These are phyloP conservation scores for Cyclanthera cordifolia DNA, from an alignment of 306 rosid species.

Conservation along the genomic window DNA sequence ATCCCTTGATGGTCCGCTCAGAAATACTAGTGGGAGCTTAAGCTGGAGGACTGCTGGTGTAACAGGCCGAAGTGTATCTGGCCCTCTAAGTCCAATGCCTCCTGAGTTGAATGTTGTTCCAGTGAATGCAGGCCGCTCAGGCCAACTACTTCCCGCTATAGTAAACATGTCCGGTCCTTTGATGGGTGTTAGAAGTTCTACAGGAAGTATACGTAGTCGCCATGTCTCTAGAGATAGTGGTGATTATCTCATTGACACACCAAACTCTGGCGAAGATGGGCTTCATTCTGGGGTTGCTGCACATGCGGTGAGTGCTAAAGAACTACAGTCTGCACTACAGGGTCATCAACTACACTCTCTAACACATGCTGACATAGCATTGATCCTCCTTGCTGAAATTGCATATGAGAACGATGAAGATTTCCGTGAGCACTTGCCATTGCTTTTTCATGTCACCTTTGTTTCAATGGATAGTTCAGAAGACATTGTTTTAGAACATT, in stretches of 20 bases:
- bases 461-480: slow-evolving; percentile 99
- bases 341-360: slow-evolving; percentile 99
- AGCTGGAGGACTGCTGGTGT: slow-evolving; percentile 97
- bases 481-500: slow-evolving; percentile 95
- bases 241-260: slow-evolving; percentile 93
- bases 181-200: slow-evolving; percentile 96
- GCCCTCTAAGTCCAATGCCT: slow-evolving; percentile 96
- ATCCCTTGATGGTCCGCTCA: slow-evolving; percentile 91
- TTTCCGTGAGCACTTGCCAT: slow-evolving; percentile 94
- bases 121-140: slow-evolving; percentile 76
- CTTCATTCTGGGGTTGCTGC: slow-evolving; percentile 44
- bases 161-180: slow-evolving; percentile 98
- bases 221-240: slow-evolving; percentile 98
- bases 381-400: slow-evolving; percentile 94
- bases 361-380: slow-evolving; percentile 93
- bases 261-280: slow-evolving; percentile 96
- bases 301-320: slow-evolving; percentile 83
- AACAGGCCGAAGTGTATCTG: slow-evolving; percentile 92
- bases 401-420: slow-evolving; percentile 99
- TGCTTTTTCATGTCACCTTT: slow-evolving; percentile 91
- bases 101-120: slow-evolving; percentile 84
- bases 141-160: slow-evolving; percentile 85
- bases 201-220: slow-evolving; percentile 91
- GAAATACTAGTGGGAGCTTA: slow-evolving; percentile 95
- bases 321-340: slow-evolving; percentile 95